phyloP scores from a whole-genome alignment of 495 filamentous ascomycete genomes.

The Penicillium waksmanii region DNA sequence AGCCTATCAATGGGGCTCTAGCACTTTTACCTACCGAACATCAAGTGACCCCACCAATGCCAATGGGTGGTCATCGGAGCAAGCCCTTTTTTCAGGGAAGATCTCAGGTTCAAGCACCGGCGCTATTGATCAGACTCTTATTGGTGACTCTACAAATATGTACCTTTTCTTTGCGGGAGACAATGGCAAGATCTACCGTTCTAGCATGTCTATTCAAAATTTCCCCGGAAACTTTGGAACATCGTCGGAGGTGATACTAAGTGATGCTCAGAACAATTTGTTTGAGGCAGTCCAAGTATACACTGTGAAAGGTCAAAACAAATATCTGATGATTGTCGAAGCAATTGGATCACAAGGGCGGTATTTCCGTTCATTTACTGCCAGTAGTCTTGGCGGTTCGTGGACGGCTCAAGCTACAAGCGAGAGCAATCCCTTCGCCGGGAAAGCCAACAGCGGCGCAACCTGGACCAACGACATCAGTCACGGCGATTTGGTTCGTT shows the following conservation, averaged over 20 bases:
- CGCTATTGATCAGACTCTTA: conserved; percentile 61
- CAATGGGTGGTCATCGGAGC: conserved; percentile 56
- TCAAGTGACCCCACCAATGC: conserved; percentile 58
- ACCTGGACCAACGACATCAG: conserved; percentile 69
- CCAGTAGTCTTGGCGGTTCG: conserved; percentile 51
- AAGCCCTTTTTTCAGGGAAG: conserved; percentile 58
- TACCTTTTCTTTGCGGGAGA: conserved; percentile 68
- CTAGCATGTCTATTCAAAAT: conserved; percentile 56
- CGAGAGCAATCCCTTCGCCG: conserved; percentile 61
- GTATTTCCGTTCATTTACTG: conserved; percentile 68
- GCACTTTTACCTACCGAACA: conserved; percentile 60
- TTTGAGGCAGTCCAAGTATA: conserved; percentile 9
- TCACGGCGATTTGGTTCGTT: conserved; percentile 61
- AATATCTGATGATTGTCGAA: conserved; percentile 68
- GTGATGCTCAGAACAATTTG: conserved; percentile 5
- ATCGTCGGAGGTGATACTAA: conserved; percentile 2
- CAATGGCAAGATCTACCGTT: conserved; percentile 65
- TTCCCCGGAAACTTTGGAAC: conserved; percentile 14
- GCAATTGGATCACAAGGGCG: conserved; percentile 59
- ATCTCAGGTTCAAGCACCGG: conserved; percentile 54
- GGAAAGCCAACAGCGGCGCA: conserved; percentile 62
- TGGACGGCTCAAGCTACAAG: conserved; percentile 57
- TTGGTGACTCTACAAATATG: conserved; percentile 59
- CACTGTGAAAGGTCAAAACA: conserved; percentile 47
- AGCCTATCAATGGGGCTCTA: conserved; percentile 61